Percentiles rank a stretch among this genome's conserved stretches.
phyloP scores from a whole-genome alignment of 2,329 filamentous ascomycete genomes.

The Cordyceps cateniannulata region DNA sequence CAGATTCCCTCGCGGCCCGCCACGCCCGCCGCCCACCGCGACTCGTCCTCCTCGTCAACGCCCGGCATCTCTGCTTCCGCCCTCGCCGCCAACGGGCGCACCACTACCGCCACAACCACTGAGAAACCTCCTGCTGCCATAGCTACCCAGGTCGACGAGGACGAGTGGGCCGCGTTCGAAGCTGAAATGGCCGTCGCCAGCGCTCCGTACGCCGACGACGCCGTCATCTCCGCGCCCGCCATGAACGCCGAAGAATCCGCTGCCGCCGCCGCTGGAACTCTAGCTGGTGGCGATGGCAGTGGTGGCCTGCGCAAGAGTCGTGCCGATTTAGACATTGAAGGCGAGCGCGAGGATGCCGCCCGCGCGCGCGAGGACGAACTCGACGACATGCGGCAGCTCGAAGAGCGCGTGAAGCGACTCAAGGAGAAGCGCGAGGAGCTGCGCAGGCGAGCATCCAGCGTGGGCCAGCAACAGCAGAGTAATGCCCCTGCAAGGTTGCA shows the following conservation, averaged over 20 bases:
- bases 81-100: slow-evolving; percentile 1
- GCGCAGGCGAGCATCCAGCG: slow-evolving; percentile 30
- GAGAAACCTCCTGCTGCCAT: slow-evolving; percentile 8
- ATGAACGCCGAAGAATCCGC: slow-evolving; percentile 58
- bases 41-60: slow-evolving; percentile 36
- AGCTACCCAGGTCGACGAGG: slow-evolving; percentile 50
- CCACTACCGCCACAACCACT: not conserved
- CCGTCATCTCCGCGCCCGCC: slow-evolving; percentile 63
- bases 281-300: slow-evolving; percentile 28
- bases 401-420: slow-evolving; percentile 61
- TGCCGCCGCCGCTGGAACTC: slow-evolving; percentile 39
- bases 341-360: slow-evolving; percentile 70
- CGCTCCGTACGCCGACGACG: slow-evolving; percentile 35
- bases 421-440: slow-evolving; percentile 67
- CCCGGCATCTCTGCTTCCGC: slow-evolving; percentile 20
- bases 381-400: slow-evolving; percentile 75
- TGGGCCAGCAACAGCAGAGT: slow-evolving; percentile 21
- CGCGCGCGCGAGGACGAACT: slow-evolving; percentile 70
- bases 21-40: slow-evolving; percentile 44
- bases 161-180: slow-evolving; percentile 83
- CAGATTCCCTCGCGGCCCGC: slow-evolving; percentile 59
- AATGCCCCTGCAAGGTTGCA: not conserved
- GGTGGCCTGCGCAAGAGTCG: slow-evolving; percentile 40
- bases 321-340: slow-evolving; percentile 50
- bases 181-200: slow-evolving; percentile 60